Percentiles rank a stretch among this genome's conserved stretches.
Conservation (phyloP, 257 asterid species). For the Thymus quinquecostatus region DNA sequence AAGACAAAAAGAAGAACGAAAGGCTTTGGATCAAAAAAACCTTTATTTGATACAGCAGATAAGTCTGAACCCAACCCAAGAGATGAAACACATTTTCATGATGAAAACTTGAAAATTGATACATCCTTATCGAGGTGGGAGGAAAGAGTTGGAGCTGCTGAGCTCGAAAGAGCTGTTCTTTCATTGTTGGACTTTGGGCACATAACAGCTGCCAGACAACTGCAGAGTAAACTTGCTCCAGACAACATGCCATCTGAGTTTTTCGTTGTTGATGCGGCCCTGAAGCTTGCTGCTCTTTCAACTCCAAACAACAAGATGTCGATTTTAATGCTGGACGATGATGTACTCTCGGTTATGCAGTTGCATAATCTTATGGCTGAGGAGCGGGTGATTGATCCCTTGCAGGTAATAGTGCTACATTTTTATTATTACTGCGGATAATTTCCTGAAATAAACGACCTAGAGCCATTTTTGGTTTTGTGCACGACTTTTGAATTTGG, state of each 20-base stretch:
- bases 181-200: slow-evolving; percentile 96
- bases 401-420: slow-evolving; percentile 56
- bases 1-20: slow-evolving; percentile 82
- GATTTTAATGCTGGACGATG: slow-evolving; percentile 60
- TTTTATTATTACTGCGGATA: not conserved
- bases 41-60: slow-evolving; percentile 59
- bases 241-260: slow-evolving; percentile 77
- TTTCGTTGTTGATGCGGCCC: slow-evolving; percentile 67
- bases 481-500: too few species aligned
- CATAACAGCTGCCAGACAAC: slow-evolving; percentile 84
- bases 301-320: slow-evolving; percentile 62
- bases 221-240: slow-evolving; percentile 86
- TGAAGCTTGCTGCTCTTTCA: slow-evolving; percentile 82
- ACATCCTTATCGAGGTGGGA: slow-evolving; percentile 84
- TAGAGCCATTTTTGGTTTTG: too few species aligned
- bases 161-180: slow-evolving; percentile 90
- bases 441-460: too few species aligned
- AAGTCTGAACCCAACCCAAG: slow-evolving; percentile 60
- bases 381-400: slow-evolving; percentile 68
- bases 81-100: slow-evolving; percentile 63
- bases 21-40: slow-evolving; percentile 75
- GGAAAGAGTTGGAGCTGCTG: slow-evolving; percentile 92
- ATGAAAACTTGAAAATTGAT: slow-evolving; percentile 69
- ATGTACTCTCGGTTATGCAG: slow-evolving; percentile 53
- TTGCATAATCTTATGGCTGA: slow-evolving; percentile 56